Conservation (phyloP, 257 asterid species). For the Oldenlandia corymbosa region DNA sequence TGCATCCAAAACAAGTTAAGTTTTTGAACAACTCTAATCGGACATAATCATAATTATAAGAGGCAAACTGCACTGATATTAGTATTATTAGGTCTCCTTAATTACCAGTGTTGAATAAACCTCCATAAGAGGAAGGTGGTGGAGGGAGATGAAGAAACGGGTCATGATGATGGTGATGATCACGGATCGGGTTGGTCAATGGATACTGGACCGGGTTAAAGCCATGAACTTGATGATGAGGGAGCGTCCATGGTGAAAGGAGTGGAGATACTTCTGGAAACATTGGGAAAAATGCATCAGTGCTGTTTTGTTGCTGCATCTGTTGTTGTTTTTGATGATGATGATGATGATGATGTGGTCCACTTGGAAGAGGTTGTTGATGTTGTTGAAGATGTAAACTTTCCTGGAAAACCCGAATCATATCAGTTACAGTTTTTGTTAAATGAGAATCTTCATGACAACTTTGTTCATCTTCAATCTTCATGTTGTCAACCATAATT, state of each 20-base stretch:
- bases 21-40: slow-evolving; percentile 41
- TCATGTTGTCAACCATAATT: slow-evolving; percentile 32
- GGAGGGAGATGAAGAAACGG: slow-evolving; percentile 57
- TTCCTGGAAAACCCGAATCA: slow-evolving; percentile 42
- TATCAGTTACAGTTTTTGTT: slow-evolving; percentile 18
- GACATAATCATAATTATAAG: slow-evolving; percentile 37
- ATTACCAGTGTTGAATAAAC: slow-evolving; percentile 34
- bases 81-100: too few species aligned
- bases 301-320: slow-evolving; percentile 39
- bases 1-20: slow-evolving; percentile 2
- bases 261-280: slow-evolving; percentile 48
- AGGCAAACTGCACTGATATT: slow-evolving; percentile 41
- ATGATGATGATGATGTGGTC: too few species aligned
- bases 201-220: slow-evolving; percentile 34
- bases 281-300: slow-evolving; percentile 28
- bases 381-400: slow-evolving; percentile 16
- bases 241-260: slow-evolving; percentile 62
- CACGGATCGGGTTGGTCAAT: slow-evolving; percentile 18
- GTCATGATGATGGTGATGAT: slow-evolving; percentile 46
- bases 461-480: slow-evolving; percentile 20
- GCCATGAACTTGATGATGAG: slow-evolving; percentile 36
- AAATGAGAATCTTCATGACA: slow-evolving; percentile 22
- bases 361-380: not conserved
- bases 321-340: too few species aligned
- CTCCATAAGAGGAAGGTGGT: slow-evolving; percentile 38